Evolutionary conservation across 1,284 basidiomycete genomes (phyloP).

Genomic region (Ganoderma leucocontextum): DNA sequence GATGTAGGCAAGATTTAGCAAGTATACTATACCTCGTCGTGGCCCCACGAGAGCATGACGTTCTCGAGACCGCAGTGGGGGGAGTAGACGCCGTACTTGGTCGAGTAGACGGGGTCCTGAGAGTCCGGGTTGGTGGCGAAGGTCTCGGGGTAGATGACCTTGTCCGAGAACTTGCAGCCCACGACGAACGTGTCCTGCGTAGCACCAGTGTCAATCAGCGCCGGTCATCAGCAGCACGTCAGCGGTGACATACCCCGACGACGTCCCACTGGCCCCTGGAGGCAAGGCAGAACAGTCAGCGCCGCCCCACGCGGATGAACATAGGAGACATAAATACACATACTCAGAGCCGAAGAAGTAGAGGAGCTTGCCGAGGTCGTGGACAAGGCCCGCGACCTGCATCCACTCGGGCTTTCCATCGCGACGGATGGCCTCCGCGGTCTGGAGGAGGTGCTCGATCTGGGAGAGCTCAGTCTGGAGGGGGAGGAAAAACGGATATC

Average conservation of each 20-base stretch:
- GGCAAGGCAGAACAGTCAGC: slow-evolving; percentile 10
- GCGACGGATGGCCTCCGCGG: slow-evolving; percentile 88
- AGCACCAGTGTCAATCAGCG: slow-evolving; percentile 8
- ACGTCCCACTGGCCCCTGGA: slow-evolving; percentile 89
- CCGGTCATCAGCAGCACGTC: not conserved
- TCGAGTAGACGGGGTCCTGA: slow-evolving; percentile 74
- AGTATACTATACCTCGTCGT: slow-evolving; percentile 87
- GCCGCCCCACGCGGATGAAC: slow-evolving; percentile 6
- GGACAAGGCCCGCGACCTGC: slow-evolving; percentile 88
- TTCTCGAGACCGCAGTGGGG: slow-evolving; percentile 89
- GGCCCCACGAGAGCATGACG: slow-evolving; percentile 92
- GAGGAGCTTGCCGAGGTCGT: slow-evolving; percentile 88
- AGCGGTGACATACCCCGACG: slow-evolving; percentile 68
- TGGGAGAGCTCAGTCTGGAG: slow-evolving; percentile 79
- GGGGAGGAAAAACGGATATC: not conserved
- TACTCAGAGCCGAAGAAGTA: slow-evolving; percentile 80
- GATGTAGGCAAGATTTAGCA: no score
- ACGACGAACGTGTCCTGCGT: slow-evolving; percentile 86
- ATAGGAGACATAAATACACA: slow-evolving; percentile 26
- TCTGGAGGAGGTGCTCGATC: slow-evolving; percentile 92
- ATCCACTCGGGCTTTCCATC: slow-evolving; percentile 93
- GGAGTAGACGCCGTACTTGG: slow-evolving; percentile 87
- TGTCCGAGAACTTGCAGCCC: slow-evolving; percentile 85
- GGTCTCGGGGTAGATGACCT: slow-evolving; percentile 88
- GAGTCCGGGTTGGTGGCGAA: slow-evolving; percentile 84